These are phyloP conservation scores for Penicillium macrosclerotiorum DNA, from an alignment of 495 filamentous ascomycete genomes.

Conservation along the genomic window DNA sequence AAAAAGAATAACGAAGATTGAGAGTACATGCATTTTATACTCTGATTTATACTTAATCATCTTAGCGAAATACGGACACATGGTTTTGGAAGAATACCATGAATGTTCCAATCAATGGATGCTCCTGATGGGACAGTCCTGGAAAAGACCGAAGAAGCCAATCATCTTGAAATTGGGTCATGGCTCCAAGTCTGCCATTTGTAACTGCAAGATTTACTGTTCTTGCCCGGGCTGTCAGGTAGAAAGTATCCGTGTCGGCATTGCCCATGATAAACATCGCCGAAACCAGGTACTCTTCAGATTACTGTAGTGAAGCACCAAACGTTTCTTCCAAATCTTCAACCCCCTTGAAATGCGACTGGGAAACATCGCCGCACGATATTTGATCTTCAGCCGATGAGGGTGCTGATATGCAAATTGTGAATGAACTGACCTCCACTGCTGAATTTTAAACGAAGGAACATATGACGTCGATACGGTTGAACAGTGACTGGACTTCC, in stretches of 20 bases:
- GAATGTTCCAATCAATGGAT: not conserved
- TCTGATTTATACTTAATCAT: not conserved
- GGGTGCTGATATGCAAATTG: constrained; percentile 3
- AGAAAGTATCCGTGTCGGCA: constrained; percentile 1
- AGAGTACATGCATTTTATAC: too few species aligned
- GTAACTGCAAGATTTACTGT: not conserved
- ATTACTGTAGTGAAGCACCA: not conserved
- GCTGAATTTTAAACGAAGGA: constrained; percentile 2
- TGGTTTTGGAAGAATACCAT: constrained; percentile 1
- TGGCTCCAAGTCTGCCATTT: not conserved
- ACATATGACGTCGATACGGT: not conserved
- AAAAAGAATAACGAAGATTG: too few species aligned
- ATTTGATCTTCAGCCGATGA: not conserved
- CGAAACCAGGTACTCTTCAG: not conserved
- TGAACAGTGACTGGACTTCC: not conserved
- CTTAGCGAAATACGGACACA: not conserved
- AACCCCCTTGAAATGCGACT: not conserved
- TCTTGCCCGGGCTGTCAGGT: not conserved
- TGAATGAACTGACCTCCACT: constrained; percentile 3
- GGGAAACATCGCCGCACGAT: not conserved
- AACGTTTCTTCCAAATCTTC: constrained; percentile 1
- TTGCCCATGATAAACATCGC: constrained; percentile 1
- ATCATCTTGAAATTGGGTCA: not conserved
- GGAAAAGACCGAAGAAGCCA: too few species aligned
- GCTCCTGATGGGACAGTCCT: not conserved